Percentiles rank a stretch among this genome's conserved stretches.
These are phyloP conservation scores for Poronia punctata DNA, from an alignment of 495 filamentous ascomycete genomes.

Conservation along the genomic window DNA sequence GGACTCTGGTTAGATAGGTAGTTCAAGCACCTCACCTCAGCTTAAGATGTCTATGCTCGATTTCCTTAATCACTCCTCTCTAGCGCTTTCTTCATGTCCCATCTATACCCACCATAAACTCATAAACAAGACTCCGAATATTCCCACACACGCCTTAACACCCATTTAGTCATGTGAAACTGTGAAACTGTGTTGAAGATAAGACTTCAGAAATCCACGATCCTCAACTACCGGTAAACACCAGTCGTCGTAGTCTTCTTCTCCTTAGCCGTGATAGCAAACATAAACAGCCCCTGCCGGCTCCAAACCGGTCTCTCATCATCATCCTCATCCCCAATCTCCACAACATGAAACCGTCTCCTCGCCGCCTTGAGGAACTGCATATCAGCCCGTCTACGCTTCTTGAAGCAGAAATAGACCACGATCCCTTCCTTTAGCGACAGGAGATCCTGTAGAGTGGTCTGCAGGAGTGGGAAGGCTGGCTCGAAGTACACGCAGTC, in stretches of 20 bases:
- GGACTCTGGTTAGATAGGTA: no score
- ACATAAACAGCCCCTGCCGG: slow-evolving; percentile 58
- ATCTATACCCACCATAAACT: no score
- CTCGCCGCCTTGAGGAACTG: slow-evolving; percentile 62
- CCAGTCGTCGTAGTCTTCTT: not conserved
- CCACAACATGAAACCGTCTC: slow-evolving; percentile 56
- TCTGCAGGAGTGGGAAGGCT: slow-evolving; percentile 77
- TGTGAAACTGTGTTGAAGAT: no score
- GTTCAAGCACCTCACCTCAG: no score
- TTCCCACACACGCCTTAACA: no score
- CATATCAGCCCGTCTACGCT: slow-evolving; percentile 68
- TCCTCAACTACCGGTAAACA: not conserved
- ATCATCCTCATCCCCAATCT: slow-evolving; percentile 59
- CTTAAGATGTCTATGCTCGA: no score
- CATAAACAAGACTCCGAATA: no score
- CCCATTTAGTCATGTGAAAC: no score
- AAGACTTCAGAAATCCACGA: not conserved
- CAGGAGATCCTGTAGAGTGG: slow-evolving; percentile 63
- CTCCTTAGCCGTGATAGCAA: slow-evolving; percentile 36
- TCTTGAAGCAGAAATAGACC: slow-evolving; percentile 95
- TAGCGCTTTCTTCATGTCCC: no score
- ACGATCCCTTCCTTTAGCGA: slow-evolving; percentile 48
- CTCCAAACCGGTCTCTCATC: slow-evolving; percentile 53
- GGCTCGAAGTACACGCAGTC: slow-evolving; percentile 98
- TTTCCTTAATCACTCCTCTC: no score